Base-by-base conservation (phyloP, 73 alveolate species). In the Effrenium voratum region DNA sequence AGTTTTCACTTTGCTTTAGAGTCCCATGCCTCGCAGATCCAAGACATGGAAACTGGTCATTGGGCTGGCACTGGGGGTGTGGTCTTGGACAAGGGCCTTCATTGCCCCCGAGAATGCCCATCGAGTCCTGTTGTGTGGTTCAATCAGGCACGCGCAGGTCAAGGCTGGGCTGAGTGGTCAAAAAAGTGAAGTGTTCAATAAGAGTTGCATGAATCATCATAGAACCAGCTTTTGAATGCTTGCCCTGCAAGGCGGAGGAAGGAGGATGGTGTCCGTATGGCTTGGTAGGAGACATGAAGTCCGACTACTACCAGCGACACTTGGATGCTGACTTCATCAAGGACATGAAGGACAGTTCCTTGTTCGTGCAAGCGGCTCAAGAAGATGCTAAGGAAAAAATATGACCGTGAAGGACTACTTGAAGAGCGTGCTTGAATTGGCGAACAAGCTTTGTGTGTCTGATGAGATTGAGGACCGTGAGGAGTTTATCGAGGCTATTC, bases 241-340 rank as follows among this genome's bases (percentile, higher is more conserved):
- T 66, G 41, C 79, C 79, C 43, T 66, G 79, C 79, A 66, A 66
- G 79, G 79, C 41, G 45, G 79, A 66, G 79, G 79, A 26, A 66
- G 79, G 41, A 66, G n/a, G n/a, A n/a, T n/a, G n/a, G n/a, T n/a
- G n/a, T n/a, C n/a, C n/a, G n/a, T n/a, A n/a, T n/a, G n/a, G n/a
- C 79, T 32, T 66, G 84, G 84, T 73, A 36, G 84, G 84, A 34
- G 84, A 73, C 50, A 12, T 36, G 52, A n/a, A 73, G 84, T 38
- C 84, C 84, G 79, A 66, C 43, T 32, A 66, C 79, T 73, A 73
- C 50, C 55, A 34, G 55, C 84, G 84, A 36, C 84, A 38, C 55
- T 73, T 73, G 84, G 52, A 73, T 76, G 87, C 41, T 44, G 60
- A 76, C 87, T 76, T 40, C 12, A 38, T 40, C 87, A 44, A 16